Percentiles rank a stretch among this genome's conserved stretches.
These are phyloP conservation scores for Erodium moschatum DNA, from an alignment of 441 rosid species.

Conservation along the genomic window DNA sequence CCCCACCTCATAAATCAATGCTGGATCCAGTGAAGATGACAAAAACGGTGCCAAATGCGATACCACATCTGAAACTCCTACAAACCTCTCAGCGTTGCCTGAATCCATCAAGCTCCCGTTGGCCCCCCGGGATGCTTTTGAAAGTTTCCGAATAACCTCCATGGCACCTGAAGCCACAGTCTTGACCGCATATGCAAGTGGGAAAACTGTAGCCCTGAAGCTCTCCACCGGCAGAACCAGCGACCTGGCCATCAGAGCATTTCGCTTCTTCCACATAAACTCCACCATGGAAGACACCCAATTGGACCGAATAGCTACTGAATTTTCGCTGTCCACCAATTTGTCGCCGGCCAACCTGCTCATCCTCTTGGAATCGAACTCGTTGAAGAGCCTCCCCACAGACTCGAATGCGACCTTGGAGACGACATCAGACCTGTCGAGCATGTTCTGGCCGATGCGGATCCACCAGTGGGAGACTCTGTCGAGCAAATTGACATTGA, in stretches of 20 bases:
- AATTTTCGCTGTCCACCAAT: slow-evolving; percentile 88
- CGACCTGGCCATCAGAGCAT: slow-evolving; percentile 75
- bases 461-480: slow-evolving; percentile 88
- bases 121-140: slow-evolving; percentile 36
- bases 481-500: slow-evolving; percentile 69
- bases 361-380: slow-evolving; percentile 88
- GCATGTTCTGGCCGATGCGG: slow-evolving; percentile 74
- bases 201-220: slow-evolving; percentile 78
- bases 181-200: slow-evolving; percentile 76
- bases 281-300: slow-evolving; percentile 90
- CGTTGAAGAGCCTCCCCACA: slow-evolving; percentile 81
- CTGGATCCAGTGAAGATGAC: slow-evolving; percentile 84
- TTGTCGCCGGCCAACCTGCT: slow-evolving; percentile 89
- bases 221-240: slow-evolving; percentile 80
- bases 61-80: slow-evolving; percentile 81
- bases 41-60: slow-evolving; percentile 86
- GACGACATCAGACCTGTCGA: slow-evolving; percentile 72
- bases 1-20: slow-evolving; percentile 90
- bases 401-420: slow-evolving; percentile 93
- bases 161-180: slow-evolving; percentile 80
- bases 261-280: slow-evolving; percentile 74
- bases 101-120: slow-evolving; percentile 46
- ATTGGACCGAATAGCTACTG: slow-evolving; percentile 76
- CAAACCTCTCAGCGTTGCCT: slow-evolving; percentile 63
- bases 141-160: slow-evolving; percentile 65